phyloP scores from a whole-genome alignment of 2,329 filamentous ascomycete species.

The Aspergillus calidoustus region DNA sequence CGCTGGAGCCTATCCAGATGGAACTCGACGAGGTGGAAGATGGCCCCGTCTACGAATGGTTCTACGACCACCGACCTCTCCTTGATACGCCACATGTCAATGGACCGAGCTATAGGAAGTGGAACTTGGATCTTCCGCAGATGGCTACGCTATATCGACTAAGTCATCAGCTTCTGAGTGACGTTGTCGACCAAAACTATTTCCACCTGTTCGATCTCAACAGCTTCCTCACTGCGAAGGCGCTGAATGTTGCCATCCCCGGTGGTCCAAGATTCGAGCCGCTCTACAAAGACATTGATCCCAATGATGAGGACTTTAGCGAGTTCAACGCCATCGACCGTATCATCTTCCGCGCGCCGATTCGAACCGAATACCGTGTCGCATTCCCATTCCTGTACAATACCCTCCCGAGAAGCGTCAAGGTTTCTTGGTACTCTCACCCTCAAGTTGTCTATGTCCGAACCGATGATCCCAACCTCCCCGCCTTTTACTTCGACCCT shows the following conservation, averaged over 20 bases:
- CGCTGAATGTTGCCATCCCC: constrained; percentile 95
- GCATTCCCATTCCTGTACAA: constrained; percentile 96
- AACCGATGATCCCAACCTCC: constrained; percentile 84
- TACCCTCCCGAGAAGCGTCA: constrained; percentile 90
- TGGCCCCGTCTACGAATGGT: constrained; percentile 89
- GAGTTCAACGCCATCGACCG: constrained; percentile 99
- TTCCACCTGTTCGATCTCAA: constrained; percentile 96
- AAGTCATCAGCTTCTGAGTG: constrained; percentile 86
- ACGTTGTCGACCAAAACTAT: constrained; percentile 94
- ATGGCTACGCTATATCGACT: constrained; percentile 95
- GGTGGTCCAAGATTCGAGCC: constrained; percentile 96
- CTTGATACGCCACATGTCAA: constrained; percentile 93
- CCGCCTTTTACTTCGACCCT: constrained; percentile 98
- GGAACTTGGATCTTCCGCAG: constrained; percentile 90
- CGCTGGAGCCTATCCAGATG: constrained; percentile 97
- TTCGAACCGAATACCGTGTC: constrained; percentile 93
- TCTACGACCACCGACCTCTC: constrained; percentile 92
- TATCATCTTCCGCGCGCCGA: constrained; percentile 95
- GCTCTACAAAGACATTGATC: constrained; percentile 97
- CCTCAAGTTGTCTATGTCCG: constrained; percentile 91
- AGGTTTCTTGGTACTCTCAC: constrained; percentile 90
- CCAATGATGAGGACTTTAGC: constrained; percentile 98
- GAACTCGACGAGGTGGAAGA: constrained; percentile 95
- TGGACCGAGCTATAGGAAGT: constrained; percentile 92
- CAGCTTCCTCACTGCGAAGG: constrained; percentile 94